Evolutionary conservation across 1,139 yeast genomes (phyloP), one percentile per base, ranked within the genome.

Genomic region (Wickerhamomyces sp.): DNA sequence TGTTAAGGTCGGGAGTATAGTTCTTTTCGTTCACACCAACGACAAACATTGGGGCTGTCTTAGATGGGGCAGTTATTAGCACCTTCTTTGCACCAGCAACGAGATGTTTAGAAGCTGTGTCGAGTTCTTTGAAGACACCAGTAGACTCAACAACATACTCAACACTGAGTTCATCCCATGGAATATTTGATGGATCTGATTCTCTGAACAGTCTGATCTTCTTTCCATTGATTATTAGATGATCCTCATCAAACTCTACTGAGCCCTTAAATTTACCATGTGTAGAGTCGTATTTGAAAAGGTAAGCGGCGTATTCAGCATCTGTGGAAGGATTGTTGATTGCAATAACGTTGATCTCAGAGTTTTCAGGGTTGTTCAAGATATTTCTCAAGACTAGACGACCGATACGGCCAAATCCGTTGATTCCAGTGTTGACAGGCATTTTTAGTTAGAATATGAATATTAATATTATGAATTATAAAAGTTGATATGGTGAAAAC

Each of bases 351-450:
- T 78, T 75, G 63, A 84, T 72, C 74, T 81, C 85, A 50, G 68
- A 60, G 78, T 89, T 81, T 74, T 79, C 85, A 52, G 70, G 64
- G 77, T 89, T 81, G 45, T 65, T 41, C 56, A 82, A 68, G 56
- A 92, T 90, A 59, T 83, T 70, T 81, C 94, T 82, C 60, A 83
- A 69, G 51, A 84, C 94, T 42, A 74, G 64, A 66, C 94, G 83
- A 58, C 94, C 94, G 64, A 84, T 84, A 76, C 94, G 81, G 64
- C 94, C 94, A 82, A 84, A 84, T 63, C 94, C 94, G 81, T 84
- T 84, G 69, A 84, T 83, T 72, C 90, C 89, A 70, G 83, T 72
- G 37, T 44, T 44, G 44, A 54, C 43, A 25, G 54, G 33, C 58
- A 46, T 46, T 3, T 27, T 25, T 13, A 19, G 21, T 7, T 7